Conservation (phyloP, 2,329 filamentous ascomycete genomes). For the Fusarium albidum region DNA sequence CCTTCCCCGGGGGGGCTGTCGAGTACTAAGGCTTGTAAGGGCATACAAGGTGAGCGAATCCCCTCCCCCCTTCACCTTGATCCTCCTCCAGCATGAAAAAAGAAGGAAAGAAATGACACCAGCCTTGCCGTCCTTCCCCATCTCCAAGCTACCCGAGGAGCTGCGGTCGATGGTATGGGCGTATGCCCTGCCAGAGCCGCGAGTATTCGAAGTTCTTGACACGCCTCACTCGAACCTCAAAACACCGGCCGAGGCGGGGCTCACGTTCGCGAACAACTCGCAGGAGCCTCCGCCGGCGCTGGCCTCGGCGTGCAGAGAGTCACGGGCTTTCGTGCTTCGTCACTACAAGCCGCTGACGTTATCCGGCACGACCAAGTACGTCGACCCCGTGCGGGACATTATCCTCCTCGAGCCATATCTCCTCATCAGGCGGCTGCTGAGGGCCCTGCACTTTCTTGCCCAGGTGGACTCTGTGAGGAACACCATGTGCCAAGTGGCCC, state of each 20-base stretch:
- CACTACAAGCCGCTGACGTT: constrained; percentile 21
- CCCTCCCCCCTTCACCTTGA: constrained; percentile 1
- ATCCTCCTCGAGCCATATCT: constrained; percentile 30
- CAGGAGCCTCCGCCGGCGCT: constrained; percentile 23
- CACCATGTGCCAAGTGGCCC: constrained; percentile 27
- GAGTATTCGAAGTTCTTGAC: constrained; percentile 34
- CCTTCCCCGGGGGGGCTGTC: neutral
- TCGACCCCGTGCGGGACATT: constrained; percentile 27
- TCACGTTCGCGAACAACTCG: constrained; percentile 31
- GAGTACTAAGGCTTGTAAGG: constrained; percentile 1
- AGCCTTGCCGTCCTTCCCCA: constrained; percentile 24
- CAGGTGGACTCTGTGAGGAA: constrained; percentile 27
- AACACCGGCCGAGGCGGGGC: constrained; percentile 25
- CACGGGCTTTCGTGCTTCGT: constrained; percentile 21
- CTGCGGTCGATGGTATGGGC: constrained; percentile 31
- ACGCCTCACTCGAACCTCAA: constrained; percentile 28
- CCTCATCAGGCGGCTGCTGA: constrained; percentile 26
- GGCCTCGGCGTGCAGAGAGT: constrained; percentile 23
- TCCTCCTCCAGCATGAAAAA: neutral
- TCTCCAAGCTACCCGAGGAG: constrained; percentile 27
- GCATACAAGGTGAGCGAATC: neutral
- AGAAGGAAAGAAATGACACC: constrained; percentile 12
- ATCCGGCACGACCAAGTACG: constrained; percentile 27
- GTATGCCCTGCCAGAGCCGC: constrained; percentile 28
- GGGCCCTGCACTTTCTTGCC: constrained; percentile 25